Evolutionary conservation across 495 filamentous ascomycete species (phyloP), one percentile per base, ranked within the genome.

Genomic region (Oidiodendron maius): DNA sequence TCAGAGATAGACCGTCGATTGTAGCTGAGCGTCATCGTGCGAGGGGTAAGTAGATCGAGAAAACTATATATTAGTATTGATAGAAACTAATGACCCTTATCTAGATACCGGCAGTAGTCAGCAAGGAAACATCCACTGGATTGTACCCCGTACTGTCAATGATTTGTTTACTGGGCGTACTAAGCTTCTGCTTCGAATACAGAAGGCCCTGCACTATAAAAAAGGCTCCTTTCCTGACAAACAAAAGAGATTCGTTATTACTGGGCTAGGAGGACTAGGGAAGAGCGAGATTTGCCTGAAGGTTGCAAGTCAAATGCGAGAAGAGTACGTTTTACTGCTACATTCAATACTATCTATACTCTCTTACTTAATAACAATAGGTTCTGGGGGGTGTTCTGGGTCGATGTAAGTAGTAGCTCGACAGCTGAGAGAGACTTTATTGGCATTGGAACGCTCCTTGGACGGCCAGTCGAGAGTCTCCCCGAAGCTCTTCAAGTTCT

Each of bases 271-370:
- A 22, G 53, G 53, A 16, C 32, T 52, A 17, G 48, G 53, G 53
- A 52, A 57, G 18, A 28, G n/a, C n/a, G n/a, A n/a, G 20, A 15
- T 16, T 9, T 11, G 1, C 23, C 32, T 24, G 71, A 11, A 80
- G 78, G 61, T 71, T 71, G 2, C 72, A 78, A 46, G 66, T 77
- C 38, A 74, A 75, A 2, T 68, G 80, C 32, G 69, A 73, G 48
- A n/a, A n/a, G n/a, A n/a, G n/a, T n/a, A n/a, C n/a, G n/a, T n/a
- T n/a, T n/a, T n/a, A n/a, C n/a, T n/a, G n/a, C n/a, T n/a, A n/a
- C n/a, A n/a, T n/a, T 74, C 18, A 35, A 73, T 0, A 50, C 74
- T 22, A 74, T 71, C 6, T 71, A 69, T 48, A 60, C 58, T 5
- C 74, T 71, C 59, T 59, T 52, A 25, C 37, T 61, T 8, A 43